A percentile compares a stretch with the other conserved stretches of the same genome.
Conservation (phyloP, 169 alveolate species). For the Plasmodium knowlesi region DNA sequence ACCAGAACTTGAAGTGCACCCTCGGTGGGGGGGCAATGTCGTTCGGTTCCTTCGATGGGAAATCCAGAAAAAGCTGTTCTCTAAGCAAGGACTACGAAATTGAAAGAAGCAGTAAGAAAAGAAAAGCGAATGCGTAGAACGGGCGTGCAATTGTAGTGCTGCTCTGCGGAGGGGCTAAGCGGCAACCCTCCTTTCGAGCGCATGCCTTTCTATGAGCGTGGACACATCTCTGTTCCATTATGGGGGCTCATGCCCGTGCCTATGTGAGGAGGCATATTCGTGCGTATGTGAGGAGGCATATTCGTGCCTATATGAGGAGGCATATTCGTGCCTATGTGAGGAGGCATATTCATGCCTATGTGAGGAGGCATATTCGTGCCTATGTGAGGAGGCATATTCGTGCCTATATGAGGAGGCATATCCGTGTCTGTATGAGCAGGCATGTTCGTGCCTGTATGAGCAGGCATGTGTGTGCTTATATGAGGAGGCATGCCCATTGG, state of each 20-base stretch:
- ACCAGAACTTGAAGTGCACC: slow-evolving; percentile 57
- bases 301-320: too few species aligned
- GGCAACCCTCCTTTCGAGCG: background rate
- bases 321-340: too few species aligned
- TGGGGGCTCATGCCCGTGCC: background rate
- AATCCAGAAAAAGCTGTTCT: slow-evolving; percentile 6
- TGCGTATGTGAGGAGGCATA: too few species aligned
- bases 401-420: too few species aligned
- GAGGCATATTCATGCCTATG: too few species aligned
- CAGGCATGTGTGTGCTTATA: too few species aligned
- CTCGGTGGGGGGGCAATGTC: slow-evolving; percentile 4
- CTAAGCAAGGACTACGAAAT: slow-evolving; percentile 13
- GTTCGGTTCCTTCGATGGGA: slow-evolving; percentile 6
- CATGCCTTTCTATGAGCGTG: background rate
- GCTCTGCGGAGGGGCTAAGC: background rate
- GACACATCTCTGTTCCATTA: background rate
- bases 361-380: too few species aligned
- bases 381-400: too few species aligned
- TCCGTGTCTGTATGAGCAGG: too few species aligned
- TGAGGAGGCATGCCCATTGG: background rate
- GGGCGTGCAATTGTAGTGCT: background rate
- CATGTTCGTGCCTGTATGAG: too few species aligned
- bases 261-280: too few species aligned
- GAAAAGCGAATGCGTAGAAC: background rate
- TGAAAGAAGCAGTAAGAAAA: slow-evolving; percentile 19